Evolutionary conservation across 441 rosid species (phyloP), one percentile per base, ranked within the genome.

Genomic region (Francoa sonchifolia): DNA sequence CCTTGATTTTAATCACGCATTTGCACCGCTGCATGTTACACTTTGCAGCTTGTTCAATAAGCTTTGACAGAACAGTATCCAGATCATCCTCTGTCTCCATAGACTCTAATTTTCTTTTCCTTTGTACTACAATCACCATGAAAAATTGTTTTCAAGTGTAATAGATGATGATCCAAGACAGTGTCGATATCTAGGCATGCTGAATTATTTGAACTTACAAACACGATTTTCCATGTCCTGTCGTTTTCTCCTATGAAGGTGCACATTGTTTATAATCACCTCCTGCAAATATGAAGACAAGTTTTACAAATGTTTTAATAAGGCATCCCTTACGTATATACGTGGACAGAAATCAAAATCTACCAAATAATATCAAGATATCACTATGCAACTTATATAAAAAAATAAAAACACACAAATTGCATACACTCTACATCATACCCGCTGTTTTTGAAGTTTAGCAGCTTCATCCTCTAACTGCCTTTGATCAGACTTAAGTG

Each of bases 381-480:
- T 26, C 15, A 40, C 15, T 19, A 44, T 18, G 39, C 1, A 28
- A 31, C 11, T 25, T 42, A 33, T 7, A 13, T 6, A 9, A 19
- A 18, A 19, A 17, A 25, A 31, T 2, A 49, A 16, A 18, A 42
- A 19, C 36, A 27, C 6, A 28, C 8, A n/a, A n/a, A n/a, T n/a
- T n/a, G n/a, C 12, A 44, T 27, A 8, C 2, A 33, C 19, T 30
- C 43, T 42, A 42, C 48, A 29, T 10, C 61, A 48, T 67, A 82
- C 93, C 77, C 94, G 72, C 57, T 74, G 63, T 57, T 65, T 90
- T 12, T 69, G 74, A 52, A 79, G 73, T 41, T 67, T 66, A 33
- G 96, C 81, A 50, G 67, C 82, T 65, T 65, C 81, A 41, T 77
- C 81, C 60, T 90, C 98, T 41, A 79, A 42, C 19, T 39, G 65